Evolutionary conservation across 2,329 filamentous ascomycete genomes (phyloP), one percentile per base, ranked within the genome.

Genomic region (Arthroderma uncinatum): DNA sequence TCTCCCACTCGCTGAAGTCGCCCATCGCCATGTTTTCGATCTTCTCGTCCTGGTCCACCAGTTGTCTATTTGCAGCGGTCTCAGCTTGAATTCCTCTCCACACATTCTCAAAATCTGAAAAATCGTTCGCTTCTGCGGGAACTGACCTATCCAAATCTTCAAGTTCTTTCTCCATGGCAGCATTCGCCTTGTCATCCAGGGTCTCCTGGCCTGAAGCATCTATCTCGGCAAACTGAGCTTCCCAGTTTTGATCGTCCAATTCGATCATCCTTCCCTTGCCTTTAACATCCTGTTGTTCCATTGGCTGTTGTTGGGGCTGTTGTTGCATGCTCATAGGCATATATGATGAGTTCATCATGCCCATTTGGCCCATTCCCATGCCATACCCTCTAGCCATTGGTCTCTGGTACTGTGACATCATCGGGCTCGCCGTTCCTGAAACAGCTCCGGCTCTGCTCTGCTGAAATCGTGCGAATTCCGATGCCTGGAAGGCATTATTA

Each of bases 191-290:
- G 36, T 74, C 76, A 61, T 84, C 82, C 58, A 81, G 71, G 56
- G 76, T 76, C 64, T 78, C 76, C 55, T 75, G 71, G 53, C 79
- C 76, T 39, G 74, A 73, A 12, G 74, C 74, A 69, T 92, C 89
- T 69, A 96, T 84, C 72, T 93, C 83, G 58, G 89, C 87, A 71
- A 98, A 98, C 71, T 97, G 90, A 65, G 90, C 89, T 73, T 97
- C 92, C 93, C 93, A 97, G 68, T 95, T 86, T 67, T 86, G 78
- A 65, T 98, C 92, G 69, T 96, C 89, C 23, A 97, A 81, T 74
- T 97, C 93, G 10, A 97, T 85, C 74, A 97, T 82, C 36, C 81
- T 76, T 4, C 76, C 82, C 72, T 94, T 95, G 39, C 87, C 91
- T 70, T 97, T 97, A 59, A 87, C 88, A 71, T 90, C 72, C 44